phyloP scores from a whole-genome alignment of 2,329 filamentous ascomycete genomes.

The Cercospora sp. region DNA sequence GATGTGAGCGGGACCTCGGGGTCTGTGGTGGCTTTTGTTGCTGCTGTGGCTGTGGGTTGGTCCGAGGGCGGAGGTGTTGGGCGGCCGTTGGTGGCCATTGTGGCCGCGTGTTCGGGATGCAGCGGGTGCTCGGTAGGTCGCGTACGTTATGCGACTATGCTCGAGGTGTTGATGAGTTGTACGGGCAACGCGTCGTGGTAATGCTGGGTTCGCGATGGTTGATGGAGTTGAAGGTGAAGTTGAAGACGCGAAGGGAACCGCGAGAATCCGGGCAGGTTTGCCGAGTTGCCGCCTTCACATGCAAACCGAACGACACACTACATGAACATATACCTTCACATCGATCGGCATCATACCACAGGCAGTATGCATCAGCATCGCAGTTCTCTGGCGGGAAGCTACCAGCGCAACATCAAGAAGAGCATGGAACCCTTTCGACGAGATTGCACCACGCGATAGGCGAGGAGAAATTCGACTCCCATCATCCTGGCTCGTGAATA shows the following conservation, averaged over 20 bases:
- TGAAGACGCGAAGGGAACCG: background rate
- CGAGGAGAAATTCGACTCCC: background rate
- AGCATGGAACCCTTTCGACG: background rate
- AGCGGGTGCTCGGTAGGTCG: background rate
- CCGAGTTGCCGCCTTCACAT: background rate
- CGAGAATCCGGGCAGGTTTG: background rate
- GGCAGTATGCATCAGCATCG: background rate
- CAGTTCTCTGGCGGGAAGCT: background rate
- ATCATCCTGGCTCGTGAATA: background rate
- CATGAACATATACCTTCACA: background rate
- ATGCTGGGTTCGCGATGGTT: background rate
- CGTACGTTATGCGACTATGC: background rate
- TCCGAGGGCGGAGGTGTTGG: conserved; percentile 35
- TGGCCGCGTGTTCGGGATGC: background rate
- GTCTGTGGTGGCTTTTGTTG: conserved; percentile 21
- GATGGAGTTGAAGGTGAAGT: background rate
- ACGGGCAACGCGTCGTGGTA: background rate
- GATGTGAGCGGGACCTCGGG: conserved; percentile 37
- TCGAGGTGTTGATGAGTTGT: background rate
- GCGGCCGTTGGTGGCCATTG: conserved; percentile 33
- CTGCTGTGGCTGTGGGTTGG: conserved; percentile 25
- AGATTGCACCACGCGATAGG: background rate
- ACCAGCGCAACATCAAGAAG: background rate
- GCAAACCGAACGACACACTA: background rate
- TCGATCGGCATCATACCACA: background rate